Evolutionary conservation across 2,329 filamentous ascomycete species (phyloP).

Genomic region (Blumeria hordei): DNA sequence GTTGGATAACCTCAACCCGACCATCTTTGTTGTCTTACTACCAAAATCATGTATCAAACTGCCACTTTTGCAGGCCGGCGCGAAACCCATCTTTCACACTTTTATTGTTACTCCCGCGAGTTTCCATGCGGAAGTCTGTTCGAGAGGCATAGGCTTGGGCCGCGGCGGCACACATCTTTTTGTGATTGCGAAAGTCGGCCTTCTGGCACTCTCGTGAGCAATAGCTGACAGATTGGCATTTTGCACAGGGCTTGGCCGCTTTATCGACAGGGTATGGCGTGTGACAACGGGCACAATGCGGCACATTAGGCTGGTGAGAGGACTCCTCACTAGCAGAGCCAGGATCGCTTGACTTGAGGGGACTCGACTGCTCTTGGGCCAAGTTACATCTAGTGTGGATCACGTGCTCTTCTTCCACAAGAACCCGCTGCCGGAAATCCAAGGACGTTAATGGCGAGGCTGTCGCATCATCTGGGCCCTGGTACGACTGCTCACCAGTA

Average conservation of each 20-base stretch:
- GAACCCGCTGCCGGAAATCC: too few species aligned
- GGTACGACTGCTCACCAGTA: too few species aligned
- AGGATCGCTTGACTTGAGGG: neutral
- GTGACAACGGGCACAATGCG: neutral
- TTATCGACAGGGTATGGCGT: conserved; percentile 2
- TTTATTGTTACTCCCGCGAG: neutral
- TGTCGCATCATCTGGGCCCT: too few species aligned
- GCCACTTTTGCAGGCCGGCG: conserved; percentile 9
- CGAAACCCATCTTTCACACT: conserved; percentile 4
- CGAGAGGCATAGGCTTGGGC: conserved; percentile 6
- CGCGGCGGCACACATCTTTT: conserved; percentile 6
- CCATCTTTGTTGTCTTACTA: too few species aligned
- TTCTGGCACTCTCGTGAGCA: conserved; percentile 12
- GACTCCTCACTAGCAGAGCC: neutral
- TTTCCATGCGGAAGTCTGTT: conserved; percentile 6
- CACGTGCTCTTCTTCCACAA: too few species aligned
- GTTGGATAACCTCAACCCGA: too few species aligned
- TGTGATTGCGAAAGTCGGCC: conserved; percentile 10
- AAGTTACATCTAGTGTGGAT: neutral
- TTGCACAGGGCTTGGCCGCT: conserved; percentile 6
- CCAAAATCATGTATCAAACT: conserved; percentile 7
- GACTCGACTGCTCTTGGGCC: neutral
- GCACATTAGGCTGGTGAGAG: neutral
- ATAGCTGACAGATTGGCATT: conserved; percentile 10
- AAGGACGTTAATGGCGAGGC: too few species aligned